A percentile compares a stretch with the other conserved stretches of the same genome.
These are phyloP conservation scores for Senna siamea DNA, from an alignment of 306 rosid species.

Conservation along the genomic window DNA sequence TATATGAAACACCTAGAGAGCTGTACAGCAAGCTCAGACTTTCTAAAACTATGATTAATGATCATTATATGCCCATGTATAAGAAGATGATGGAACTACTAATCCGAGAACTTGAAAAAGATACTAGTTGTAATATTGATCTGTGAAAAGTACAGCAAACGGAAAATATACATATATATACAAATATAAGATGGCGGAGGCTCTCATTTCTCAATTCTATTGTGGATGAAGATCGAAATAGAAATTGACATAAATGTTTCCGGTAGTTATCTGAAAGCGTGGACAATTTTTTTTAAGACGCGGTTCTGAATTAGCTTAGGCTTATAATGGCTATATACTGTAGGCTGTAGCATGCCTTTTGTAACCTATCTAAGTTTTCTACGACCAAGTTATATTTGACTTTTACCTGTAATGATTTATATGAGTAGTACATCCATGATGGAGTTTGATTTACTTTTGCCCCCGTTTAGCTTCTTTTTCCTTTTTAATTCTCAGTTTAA, in stretches of 20 bases:
- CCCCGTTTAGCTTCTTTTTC: too few relatives aligned
- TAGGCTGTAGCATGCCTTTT: too few relatives aligned
- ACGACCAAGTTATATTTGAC: too few relatives aligned
- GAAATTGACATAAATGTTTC: not conserved
- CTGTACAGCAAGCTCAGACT: conserved; percentile 93
- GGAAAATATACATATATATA: not conserved
- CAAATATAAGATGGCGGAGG: conserved; percentile 19
- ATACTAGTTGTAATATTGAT: conserved; percentile 38
- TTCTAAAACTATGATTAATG: conserved; percentile 90
- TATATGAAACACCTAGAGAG: conserved; percentile 83
- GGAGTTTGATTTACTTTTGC: too few relatives aligned
- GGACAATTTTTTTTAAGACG: not conserved
- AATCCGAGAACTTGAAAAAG: conserved; percentile 74
- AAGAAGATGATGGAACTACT: conserved; percentile 93
- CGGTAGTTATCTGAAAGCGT: not conserved
- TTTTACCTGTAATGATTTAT: too few relatives aligned
- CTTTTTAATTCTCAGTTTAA: too few relatives aligned
- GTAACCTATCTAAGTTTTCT: too few relatives aligned
- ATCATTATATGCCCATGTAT: conserved; percentile 98
- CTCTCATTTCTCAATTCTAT: not conserved
- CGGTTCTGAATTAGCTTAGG: too few relatives aligned
- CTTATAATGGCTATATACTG: too few relatives aligned
- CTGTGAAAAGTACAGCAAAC: conserved; percentile 36
- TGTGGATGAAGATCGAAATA: not conserved
- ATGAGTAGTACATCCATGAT: too few relatives aligned